Base-by-base conservation (phyloP, 257 asterid genomes). In the Nicotiana noctiflora region DNA sequence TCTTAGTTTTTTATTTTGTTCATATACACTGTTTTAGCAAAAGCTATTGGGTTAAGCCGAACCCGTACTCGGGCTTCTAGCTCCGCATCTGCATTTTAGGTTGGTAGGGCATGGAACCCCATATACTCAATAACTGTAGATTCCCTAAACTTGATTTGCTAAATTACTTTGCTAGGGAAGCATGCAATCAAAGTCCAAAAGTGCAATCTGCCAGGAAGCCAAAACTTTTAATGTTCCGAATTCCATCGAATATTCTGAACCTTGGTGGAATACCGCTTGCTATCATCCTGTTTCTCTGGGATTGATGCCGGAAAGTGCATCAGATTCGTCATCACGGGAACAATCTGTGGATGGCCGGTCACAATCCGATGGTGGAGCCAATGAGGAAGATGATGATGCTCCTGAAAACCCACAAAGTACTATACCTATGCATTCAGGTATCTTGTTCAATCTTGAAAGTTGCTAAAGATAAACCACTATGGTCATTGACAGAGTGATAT, bases 291-390 rank as follows among this genome's bases (percentile, higher is more conserved):
- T 86, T 59, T 55, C 85, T 80, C 83, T 91, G 49, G 85, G 86
- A 63, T 37, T 85, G 90, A 84, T 85, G 87, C 79, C 84, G 79
- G 91, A 83, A 81, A 87, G 78, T 83, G 91, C 82, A 61, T 92
- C 95, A 67, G 97, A 91, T 57, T 89, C 97, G 13, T 89, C 94
- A 52, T 89, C 95, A 2, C 81, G 74, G 59, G 97, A 92, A 84
- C 94, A 90, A 63, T 91, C 94, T 57, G 86, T 77, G 82, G 97
- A 91, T 70, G 94, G 83, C 15, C 91, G 84, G 44, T 92, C 97
- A 46, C 97, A 88, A 32, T 91, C 98, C 63, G 95, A 87, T 81
- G 90, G 88, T 84, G 87, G 86, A 72, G 65, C 82, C 55, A 90
- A 90, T 70, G 90, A 91, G 72, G 94, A 89, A 62, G 96, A 88